Conservation (phyloP, 2,329 filamentous ascomycete genomes). For the Seiridium cupressi region DNA sequence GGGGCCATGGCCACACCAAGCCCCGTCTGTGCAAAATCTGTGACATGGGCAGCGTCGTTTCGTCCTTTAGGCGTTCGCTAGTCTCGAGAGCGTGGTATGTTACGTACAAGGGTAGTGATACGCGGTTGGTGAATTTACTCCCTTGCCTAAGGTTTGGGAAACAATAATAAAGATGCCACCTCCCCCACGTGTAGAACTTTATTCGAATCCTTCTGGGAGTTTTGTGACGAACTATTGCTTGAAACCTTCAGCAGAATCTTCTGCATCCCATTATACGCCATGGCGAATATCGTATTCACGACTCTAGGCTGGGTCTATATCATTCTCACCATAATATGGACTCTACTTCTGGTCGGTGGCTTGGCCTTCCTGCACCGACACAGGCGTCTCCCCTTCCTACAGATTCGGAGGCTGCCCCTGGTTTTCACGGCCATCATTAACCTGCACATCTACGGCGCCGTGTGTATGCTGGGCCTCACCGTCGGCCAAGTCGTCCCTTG, state of each 20-base stretch:
- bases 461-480: conserved; percentile 22
- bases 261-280: background rate
- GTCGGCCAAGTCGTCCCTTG: conserved; percentile 39
- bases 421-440: conserved; percentile 22
- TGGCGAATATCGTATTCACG: conserved; percentile 4
- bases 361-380: conserved; percentile 20
- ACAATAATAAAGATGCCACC: background rate
- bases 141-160: background rate
- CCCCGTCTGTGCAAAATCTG: background rate
- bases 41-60: too few species aligned
- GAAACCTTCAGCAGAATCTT: background rate
- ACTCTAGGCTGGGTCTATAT: conserved; percentile 17
- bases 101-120: background rate
- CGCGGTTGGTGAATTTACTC: background rate
- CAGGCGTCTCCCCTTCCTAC: conserved; percentile 23
- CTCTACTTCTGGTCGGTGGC: conserved; percentile 17
- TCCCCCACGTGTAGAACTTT: background rate
- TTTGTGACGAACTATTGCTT: background rate
- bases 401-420: conserved; percentile 28
- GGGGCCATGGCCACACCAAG: background rate
- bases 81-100: too few species aligned
- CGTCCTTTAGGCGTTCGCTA: too few species aligned
- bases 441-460: conserved; percentile 18
- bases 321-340: conserved; percentile 14
- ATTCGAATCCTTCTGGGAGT: background rate